A percentile compares a stretch with the other conserved stretches of the same genome.
Conservation (phyloP, 768 basidiomycete genomes). For the Cyclocybe cylindracea region DNA sequence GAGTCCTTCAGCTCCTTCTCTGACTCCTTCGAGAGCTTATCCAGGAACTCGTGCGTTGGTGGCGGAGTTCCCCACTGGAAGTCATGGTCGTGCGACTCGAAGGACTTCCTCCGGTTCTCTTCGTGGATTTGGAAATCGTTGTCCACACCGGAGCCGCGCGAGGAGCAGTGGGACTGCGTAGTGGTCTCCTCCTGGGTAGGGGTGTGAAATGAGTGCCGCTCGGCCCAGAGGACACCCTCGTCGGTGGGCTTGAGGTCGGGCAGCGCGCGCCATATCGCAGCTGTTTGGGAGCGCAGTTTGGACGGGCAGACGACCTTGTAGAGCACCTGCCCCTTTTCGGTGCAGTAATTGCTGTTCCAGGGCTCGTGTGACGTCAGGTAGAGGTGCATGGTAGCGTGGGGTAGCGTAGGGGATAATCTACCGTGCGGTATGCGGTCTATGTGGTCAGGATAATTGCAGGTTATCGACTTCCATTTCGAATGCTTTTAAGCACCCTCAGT, state of each 20-base stretch:
- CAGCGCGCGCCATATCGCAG: slow-evolving; percentile 12
- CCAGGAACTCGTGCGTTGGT: slow-evolving; percentile 4
- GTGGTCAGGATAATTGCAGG: too few species aligned
- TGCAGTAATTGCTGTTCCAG: slow-evolving; percentile 18
- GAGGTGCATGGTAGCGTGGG: slow-evolving; percentile 11
- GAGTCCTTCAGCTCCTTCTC: slow-evolving; percentile 4
- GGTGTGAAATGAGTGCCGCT: slow-evolving; percentile 4
- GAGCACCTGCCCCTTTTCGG: slow-evolving; percentile 17
- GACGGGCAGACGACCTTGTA: slow-evolving; percentile 15
- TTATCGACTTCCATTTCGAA: too few species aligned
- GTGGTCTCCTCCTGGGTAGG: not conserved
- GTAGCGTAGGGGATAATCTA: too few species aligned
- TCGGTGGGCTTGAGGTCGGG: slow-evolving; percentile 5
- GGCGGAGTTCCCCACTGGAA: slow-evolving; percentile 12
- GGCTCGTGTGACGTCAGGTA: slow-evolving; percentile 15
- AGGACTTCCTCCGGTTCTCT: not conserved
- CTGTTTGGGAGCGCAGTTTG: not conserved
- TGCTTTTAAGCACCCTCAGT: too few species aligned
- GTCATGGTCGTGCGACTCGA: slow-evolving; percentile 13
- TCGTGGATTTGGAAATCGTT: not conserved
- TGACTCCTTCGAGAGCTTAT: not conserved
- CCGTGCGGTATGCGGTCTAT: too few species aligned
- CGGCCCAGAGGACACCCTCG: slow-evolving; percentile 8
- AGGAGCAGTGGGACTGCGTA: not conserved
- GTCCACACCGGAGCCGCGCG: not conserved